Base-by-base conservation (phyloP, 306 rosid genomes). In the Glycine soja region DNA sequence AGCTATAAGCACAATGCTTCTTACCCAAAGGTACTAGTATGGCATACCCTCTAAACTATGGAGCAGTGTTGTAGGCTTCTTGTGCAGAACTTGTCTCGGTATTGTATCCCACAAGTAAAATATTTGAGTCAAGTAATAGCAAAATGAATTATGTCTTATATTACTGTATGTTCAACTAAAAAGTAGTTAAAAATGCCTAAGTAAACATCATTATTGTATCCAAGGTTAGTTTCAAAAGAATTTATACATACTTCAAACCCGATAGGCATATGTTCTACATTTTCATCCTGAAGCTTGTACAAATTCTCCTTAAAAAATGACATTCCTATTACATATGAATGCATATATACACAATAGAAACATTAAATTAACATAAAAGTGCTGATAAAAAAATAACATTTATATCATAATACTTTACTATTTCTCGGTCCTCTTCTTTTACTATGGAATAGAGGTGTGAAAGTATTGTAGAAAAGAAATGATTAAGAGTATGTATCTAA, bases 21-120 rank as follows among this genome's bases (percentile, higher is more conserved):
- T n/a, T n/a, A n/a, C n/a, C n/a, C n/a, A n/a, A n/a, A n/a, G n/a
- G n/a, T n/a, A n/a, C n/a, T n/a, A 74, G 3, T 84, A 85, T 14
- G 77, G 65, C 98, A 93, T 91, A 53, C 98, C 98, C 81, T 93
- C 98, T 88, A 93, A 87, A 88, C 97, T 93, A 77, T 91, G 93
- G 8, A 93, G 92, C 70, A 93, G 83, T 8, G 97, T 86, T 8
- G 98, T 91, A 18, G 91, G 87, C 72, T 90, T 81, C 67, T 73
- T 88, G 76, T 93, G 93, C 92, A 93, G 66, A 68, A 91, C 84
- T 10, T 93, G 93, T 81, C 59, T 89, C 19, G 98, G 97, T 72
- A 93, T 93, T 90, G 97, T 93, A 72, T 24, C 40, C 0, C 24
- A 19, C 24, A 47, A 63, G 16, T 51, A 34, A 52, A 56, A 16